Conservation (phyloP, 768 basidiomycete genomes). For the Tricholoma hemisulphureum region DNA sequence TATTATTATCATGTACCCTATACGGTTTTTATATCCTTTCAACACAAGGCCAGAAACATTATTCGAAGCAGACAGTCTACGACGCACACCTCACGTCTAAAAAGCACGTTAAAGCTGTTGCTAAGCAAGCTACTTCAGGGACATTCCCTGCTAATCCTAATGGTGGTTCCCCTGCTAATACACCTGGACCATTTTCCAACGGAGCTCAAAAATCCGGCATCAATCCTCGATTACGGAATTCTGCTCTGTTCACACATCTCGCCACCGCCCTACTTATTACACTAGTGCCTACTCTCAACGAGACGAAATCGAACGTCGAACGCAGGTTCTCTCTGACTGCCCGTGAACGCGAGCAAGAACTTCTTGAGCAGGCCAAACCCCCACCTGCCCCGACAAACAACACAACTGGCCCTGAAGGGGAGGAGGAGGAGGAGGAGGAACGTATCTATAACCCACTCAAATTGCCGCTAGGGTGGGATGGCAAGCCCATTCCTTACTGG, state of each 20-base stretch:
- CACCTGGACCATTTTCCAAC: constrained; percentile 18
- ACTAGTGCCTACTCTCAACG: constrained; percentile 68
- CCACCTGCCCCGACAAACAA: constrained; percentile 47
- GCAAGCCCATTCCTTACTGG: constrained; percentile 99
- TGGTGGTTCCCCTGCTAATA: constrained; percentile 38
- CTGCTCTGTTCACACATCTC: constrained; percentile 73
- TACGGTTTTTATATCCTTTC: constrained; percentile 6
- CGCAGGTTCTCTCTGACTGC: constrained; percentile 95
- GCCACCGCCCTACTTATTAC: constrained; percentile 62
- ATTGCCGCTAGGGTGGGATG: constrained; percentile 95
- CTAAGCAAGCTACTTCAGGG: constrained; percentile 59
- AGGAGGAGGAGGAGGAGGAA: constrained; percentile 94
- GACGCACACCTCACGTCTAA: constrained; percentile 94
- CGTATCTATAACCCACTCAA: constrained; percentile 98
- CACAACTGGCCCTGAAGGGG: constrained; percentile 47
- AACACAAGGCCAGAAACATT: constrained; percentile 80
- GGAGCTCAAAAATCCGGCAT: constrained; percentile 30
- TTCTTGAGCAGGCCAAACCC: constrained; percentile 68
- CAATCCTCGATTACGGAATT: constrained; percentile 54
- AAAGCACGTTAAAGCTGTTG: constrained; percentile 91
- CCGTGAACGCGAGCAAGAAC: constrained; percentile 94
- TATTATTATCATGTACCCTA: not conserved
- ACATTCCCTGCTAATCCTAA: constrained; percentile 56
- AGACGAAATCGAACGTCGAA: constrained; percentile 96
- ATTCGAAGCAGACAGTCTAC: constrained; percentile 97